Evolutionary conservation across 208 protist genomes (phyloP).

Genomic region (Leishmania turanica): DNA sequence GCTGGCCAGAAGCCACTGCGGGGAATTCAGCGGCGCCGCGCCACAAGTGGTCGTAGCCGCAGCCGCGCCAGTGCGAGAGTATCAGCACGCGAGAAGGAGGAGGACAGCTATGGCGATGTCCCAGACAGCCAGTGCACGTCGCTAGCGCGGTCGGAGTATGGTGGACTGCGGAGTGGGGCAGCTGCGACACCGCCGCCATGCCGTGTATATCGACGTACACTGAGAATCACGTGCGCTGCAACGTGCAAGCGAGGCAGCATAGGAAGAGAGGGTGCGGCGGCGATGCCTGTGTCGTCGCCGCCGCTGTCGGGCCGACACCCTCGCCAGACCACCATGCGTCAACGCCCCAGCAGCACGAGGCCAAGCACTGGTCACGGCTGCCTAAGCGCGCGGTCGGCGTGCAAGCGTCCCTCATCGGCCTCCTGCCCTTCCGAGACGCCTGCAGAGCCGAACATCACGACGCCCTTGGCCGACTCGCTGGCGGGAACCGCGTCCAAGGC

Average conservation of each 20-base stretch:
- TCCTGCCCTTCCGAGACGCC: background rate
- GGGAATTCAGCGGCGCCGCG: background rate
- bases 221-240: constrained; percentile 15
- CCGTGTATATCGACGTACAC: constrained; percentile 24
- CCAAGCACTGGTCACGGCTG: background rate
- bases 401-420: constrained; percentile 1
- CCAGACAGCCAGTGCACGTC: background rate
- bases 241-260: background rate
- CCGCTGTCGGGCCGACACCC: constrained; percentile 3
- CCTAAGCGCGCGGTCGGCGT: constrained; percentile 3
- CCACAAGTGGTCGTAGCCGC: background rate
- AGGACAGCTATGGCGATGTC: constrained; percentile 5
- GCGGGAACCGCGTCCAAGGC: background rate
- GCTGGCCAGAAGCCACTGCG: constrained; percentile 5
- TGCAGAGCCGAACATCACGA: background rate
- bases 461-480: background rate
- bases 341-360: constrained; percentile 1
- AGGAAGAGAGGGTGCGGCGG: background rate
- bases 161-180: background rate
- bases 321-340: background rate
- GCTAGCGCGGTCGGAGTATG: constrained; percentile 4
- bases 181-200: constrained; percentile 2
- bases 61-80: background rate
- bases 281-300: background rate
- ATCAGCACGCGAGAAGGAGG: background rate